These are phyloP conservation scores for Aspergillus nidulans DNA, from an alignment of 495 filamentous ascomycete species.

Conservation along the genomic window DNA sequence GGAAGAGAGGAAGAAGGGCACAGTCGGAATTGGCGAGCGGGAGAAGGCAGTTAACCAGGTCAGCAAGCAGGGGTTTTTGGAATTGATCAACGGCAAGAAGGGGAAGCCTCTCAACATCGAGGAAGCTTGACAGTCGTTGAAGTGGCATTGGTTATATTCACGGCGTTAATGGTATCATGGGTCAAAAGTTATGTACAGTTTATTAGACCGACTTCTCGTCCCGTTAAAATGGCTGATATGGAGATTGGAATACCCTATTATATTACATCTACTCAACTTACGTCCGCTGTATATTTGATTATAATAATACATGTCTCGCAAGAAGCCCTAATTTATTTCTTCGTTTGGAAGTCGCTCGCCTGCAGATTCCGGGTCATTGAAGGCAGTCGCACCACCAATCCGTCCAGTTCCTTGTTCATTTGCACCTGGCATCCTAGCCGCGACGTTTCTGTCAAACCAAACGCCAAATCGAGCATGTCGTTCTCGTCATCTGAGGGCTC, in stretches of 20 bases:
- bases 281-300: background rate
- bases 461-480: constrained; percentile 96
- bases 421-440: constrained; percentile 91
- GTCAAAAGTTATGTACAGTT: constrained; percentile 23
- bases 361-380: constrained; percentile 95
- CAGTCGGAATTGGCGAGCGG: constrained; percentile 66
- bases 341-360: constrained; percentile 76
- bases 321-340: constrained; percentile 16
- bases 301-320: constrained; percentile 7
- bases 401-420: constrained; percentile 88
- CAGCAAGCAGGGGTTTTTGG: constrained; percentile 92
- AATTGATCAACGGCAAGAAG: constrained; percentile 67
- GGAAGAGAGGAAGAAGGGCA: constrained; percentile 63
- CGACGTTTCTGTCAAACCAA: constrained; percentile 93
- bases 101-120: constrained; percentile 46
- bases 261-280: constrained; percentile 11
- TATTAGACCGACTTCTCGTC: constrained; percentile 11
- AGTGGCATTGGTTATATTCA: constrained; percentile 33
- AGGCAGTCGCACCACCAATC: constrained; percentile 76
- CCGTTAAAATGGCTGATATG: constrained; percentile 16
- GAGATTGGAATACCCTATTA: constrained; percentile 23
- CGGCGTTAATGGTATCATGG: constrained; percentile 28
- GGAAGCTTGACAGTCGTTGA: constrained; percentile 35
- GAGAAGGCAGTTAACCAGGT: constrained; percentile 88
- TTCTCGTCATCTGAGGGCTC: constrained; percentile 98